Conservation (phyloP, 192 early-diverging fungal genomes). For the Backusella luteola region DNA sequence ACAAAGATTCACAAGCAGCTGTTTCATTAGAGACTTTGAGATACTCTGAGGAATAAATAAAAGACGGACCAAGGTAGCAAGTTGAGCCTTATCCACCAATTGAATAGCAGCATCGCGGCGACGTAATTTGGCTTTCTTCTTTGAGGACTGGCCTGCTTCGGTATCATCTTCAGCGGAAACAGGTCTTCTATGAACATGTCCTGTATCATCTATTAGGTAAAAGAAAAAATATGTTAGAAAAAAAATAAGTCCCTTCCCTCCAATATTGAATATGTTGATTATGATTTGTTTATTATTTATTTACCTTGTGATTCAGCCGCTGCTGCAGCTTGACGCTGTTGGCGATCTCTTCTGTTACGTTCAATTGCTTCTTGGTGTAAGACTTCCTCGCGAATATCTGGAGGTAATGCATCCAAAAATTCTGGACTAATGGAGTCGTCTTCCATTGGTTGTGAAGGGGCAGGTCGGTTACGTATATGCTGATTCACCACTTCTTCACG, state of each 20-base stretch:
- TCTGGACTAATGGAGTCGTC: constrained; percentile 63
- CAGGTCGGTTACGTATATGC: constrained; percentile 52
- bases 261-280: background rate
- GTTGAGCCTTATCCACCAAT: constrained; percentile 76
- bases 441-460: constrained; percentile 28
- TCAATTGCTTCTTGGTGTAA: constrained; percentile 73
- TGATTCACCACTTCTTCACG: constrained; percentile 89
- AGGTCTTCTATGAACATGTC: background rate
- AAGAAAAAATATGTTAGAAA: background rate
- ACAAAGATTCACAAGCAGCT: constrained; percentile 76
- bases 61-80: constrained; percentile 82
- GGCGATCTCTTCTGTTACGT: constrained; percentile 61
- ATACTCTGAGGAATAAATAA: constrained; percentile 86
- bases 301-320: background rate
- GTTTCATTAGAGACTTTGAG: constrained; percentile 61
- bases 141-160: background rate
- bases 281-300: background rate
- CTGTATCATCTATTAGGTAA: background rate
- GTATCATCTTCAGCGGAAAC: background rate
- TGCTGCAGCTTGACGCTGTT: constrained; percentile 41
- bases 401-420: constrained; percentile 90
- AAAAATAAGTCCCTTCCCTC: too few species aligned
- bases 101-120: constrained; percentile 68
- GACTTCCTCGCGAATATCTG: constrained; percentile 88
- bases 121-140: constrained; percentile 41